These are phyloP conservation scores for Pichia sp. DNA, from an alignment of 1,139 yeast species.

Conservation along the genomic window DNA sequence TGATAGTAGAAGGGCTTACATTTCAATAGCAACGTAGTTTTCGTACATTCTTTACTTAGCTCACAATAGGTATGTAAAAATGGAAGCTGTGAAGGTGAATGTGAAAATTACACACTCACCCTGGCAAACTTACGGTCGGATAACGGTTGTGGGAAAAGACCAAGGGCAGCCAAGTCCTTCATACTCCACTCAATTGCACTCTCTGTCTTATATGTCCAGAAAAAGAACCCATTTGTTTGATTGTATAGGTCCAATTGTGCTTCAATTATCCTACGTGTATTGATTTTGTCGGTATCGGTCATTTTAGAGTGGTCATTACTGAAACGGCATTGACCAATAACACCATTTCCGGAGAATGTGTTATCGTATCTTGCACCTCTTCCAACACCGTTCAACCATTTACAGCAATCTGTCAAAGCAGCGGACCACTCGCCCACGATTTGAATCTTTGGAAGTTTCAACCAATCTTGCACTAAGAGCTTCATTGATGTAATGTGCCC, in stretches of 20 bases:
- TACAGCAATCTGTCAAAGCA: constrained; percentile 65
- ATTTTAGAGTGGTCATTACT: constrained; percentile 51
- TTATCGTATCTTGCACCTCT: constrained; percentile 85
- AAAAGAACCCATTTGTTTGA: constrained; percentile 72
- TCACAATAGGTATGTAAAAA: too few species aligned
- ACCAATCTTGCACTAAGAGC: constrained; percentile 28
- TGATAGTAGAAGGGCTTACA: constrained; percentile 31
- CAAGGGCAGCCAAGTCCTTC: constrained; percentile 45
- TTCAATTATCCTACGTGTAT: constrained; percentile 69
- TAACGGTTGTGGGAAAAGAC: constrained; percentile 75
- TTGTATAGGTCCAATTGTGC: constrained; percentile 87
- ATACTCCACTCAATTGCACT: constrained; percentile 83
- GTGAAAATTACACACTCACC: constrained; percentile 1
- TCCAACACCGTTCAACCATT: constrained; percentile 89
- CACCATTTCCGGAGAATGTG: constrained; percentile 38
- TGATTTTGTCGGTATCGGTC: constrained; percentile 48
- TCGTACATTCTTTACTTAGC: too few species aligned
- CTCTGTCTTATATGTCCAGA: constrained; percentile 94
- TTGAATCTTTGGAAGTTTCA: constrained; percentile 53
- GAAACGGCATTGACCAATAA: constrained; percentile 59
- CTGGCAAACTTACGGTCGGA: constrained; percentile 56
- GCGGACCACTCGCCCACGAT: constrained; percentile 62
- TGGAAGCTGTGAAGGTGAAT: too few species aligned
- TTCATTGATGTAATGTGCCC: constrained; percentile 46
- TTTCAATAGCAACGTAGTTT: too few species aligned